Percentiles rank a stretch among this genome's conserved stretches.
phyloP scores from a whole-genome alignment of 306 rosid genomes.

The Cicer cuneatum region DNA sequence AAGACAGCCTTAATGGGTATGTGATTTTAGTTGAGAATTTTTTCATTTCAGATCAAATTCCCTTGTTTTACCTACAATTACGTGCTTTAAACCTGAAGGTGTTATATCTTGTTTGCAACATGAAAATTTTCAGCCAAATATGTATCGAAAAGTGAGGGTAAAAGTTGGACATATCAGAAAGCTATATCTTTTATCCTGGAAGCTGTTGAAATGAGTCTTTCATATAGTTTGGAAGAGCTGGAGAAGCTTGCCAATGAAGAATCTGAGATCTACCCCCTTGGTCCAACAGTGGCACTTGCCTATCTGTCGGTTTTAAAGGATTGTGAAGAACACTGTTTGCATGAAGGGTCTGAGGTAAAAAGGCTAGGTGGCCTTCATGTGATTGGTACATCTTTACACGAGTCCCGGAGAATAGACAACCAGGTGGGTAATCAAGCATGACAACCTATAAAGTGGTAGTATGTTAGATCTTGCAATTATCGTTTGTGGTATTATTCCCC shows the following conservation, averaged over 20 bases:
- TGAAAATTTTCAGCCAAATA: conserved; percentile 77
- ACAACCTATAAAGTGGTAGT: conserved; percentile 13
- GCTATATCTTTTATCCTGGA: conserved; percentile 84
- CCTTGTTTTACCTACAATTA: conserved; percentile 29
- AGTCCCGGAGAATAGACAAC: conserved; percentile 97
- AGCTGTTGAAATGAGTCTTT: conserved; percentile 87
- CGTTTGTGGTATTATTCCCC: conserved; percentile 5
- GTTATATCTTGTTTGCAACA: conserved; percentile 43
- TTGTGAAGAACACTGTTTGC: conserved; percentile 78
- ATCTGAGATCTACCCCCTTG: conserved; percentile 85
- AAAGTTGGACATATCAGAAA: conserved; percentile 80
- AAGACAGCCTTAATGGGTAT: conserved; percentile 89
- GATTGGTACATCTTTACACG: conserved; percentile 93
- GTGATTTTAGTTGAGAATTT: conserved; percentile 47
- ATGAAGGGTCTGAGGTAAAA: conserved; percentile 92
- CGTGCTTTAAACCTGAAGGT: conserved; percentile 40
- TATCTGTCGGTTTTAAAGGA: conserved; percentile 83
- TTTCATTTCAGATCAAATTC: conserved; percentile 41
- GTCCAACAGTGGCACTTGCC: conserved; percentile 87
- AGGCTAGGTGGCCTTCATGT: conserved; percentile 95
- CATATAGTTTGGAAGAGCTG: conserved; percentile 66
- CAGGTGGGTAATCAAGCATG: conserved; percentile 64
- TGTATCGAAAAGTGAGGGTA: conserved; percentile 83
- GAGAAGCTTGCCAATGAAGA: conserved; percentile 83
- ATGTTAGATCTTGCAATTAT: conserved; percentile 35